Evolutionary conservation across 495 filamentous ascomycete genomes (phyloP), one percentile per base, ranked within the genome.

Genomic region (Trichoderma reesei): DNA sequence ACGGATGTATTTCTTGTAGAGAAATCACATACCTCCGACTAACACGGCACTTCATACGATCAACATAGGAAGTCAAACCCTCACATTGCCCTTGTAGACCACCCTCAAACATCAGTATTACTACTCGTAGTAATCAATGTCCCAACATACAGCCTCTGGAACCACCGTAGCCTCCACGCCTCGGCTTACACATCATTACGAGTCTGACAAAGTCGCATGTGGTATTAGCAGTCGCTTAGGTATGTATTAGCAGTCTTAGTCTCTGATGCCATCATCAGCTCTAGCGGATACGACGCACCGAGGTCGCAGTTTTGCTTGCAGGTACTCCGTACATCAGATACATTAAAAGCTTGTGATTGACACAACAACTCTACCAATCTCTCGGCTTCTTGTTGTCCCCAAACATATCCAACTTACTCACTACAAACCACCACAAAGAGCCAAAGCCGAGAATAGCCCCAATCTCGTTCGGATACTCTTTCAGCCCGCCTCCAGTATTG

Each of bases 171-270:
- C 51, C 51, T 9, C 51, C 51, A 48, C 26, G 11, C 26, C 51
- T 56, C 20, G 51, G 51, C 51, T 56, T 56, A 56, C 51, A 56
- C 51, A 56, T 56, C 51, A 56, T 56, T 56, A 56, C 51, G 16
- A 18, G 20, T 14, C 44, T 48, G 44, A 48, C 44, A 48, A 48
- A 44, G 41, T 11, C 41, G 14, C 16, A 18, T 18, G 8, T 16
- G 16, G 44, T 18, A n/a, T 8, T 14, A 18, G 44, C 16, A 18
- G 44, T 48, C 16, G 44, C n/a, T 48, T 48, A 48, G 44, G n/a
- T n/a, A n/a, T n/a, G n/a, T n/a, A n/a, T n/a, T n/a, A n/a, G n/a
- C n/a, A n/a, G n/a, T n/a, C n/a, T n/a, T n/a, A n/a, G n/a, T n/a
- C 20, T n/a, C 44, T 48, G 16, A 48, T 48, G 44, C 44, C n/a